Evolutionary conservation across 2,329 filamentous ascomycete species (phyloP), one percentile per base, ranked within the genome.

Genomic region (Pyricularia sp.): DNA sequence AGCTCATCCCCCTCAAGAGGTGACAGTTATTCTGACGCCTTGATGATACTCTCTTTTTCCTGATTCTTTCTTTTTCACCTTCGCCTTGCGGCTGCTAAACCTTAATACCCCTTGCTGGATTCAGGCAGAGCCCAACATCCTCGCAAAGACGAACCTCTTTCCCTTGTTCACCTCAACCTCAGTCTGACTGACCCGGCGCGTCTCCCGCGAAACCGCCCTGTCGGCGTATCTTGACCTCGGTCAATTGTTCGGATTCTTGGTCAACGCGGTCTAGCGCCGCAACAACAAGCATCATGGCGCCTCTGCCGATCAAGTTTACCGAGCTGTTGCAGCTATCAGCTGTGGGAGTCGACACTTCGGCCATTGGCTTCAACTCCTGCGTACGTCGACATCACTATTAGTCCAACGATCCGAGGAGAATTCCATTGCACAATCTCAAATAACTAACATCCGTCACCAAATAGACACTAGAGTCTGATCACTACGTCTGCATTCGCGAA

Each of bases 401-500:
- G 33, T 36, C 31, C 5, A 10, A 33, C 31, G 31, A 10, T 9
- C 3, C 3, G 28, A 30, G 31, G 31, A n/a, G 4, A 2, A 25
- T 59, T 58, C 50, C 50, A n/a, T 61, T 26, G 61, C 33, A 68
- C 69, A 70, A 68, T 42, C 50, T 69, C 55, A 55, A 55, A 69
- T 65, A 69, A 69, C 74, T 75, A 73, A 75, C 70, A 42, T 14
- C 33, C 33, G 12, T 3, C 26, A 33, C 59, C 30, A n/a, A n/a
- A 50, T 74, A 97, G 94, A 99, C 95, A 80, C 88, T 99, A 83
- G 95, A 99, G 86, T 99, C 95, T 78, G 95, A 99, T 81, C 88
- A 91, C 78, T 99, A 90, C 81, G 92, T 99, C 76, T 99, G 95
- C 81, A 91, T 99, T 78, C 92, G 95, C 81, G 94, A 98, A 83